phyloP scores from a whole-genome alignment of 352 stramenopile genomes.

The Phytophthora idaei region DNA sequence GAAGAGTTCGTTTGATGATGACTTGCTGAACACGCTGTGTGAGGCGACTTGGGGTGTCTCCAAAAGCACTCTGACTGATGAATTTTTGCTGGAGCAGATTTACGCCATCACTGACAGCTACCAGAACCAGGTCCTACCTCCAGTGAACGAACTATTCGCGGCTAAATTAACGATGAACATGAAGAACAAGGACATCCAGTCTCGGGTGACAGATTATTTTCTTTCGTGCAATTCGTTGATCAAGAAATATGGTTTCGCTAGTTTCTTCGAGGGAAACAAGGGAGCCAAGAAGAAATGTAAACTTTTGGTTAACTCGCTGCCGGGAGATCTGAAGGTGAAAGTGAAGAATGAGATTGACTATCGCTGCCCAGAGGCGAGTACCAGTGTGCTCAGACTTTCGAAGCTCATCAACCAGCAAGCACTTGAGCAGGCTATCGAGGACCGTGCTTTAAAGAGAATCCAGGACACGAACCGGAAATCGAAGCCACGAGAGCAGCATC shows the following conservation, averaged over 20 bases:
- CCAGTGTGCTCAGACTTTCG: neutral
- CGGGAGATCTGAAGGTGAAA: neutral
- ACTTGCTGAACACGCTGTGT: neutral
- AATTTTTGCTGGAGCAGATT: constrained; percentile 15
- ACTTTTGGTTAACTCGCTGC: constrained; percentile 3
- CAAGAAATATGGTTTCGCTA: too few relatives aligned
- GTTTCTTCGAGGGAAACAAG: neutral
- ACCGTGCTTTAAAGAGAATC: neutral
- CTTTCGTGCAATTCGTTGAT: too few relatives aligned
- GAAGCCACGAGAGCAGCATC: too few relatives aligned
- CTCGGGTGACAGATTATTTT: neutral
- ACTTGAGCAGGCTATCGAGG: neutral
- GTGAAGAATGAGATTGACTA: constrained; percentile 15
- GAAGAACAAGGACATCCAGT: neutral
- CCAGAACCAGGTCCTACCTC: constrained; percentile 7
- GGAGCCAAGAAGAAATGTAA: constrained; percentile 16
- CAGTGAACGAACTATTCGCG: neutral
- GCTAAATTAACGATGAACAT: neutral
- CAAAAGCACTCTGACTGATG: neutral
- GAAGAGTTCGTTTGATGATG: neutral
- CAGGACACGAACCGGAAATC: neutral
- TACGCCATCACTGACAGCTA: constrained; percentile 13
- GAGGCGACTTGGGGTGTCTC: neutral
- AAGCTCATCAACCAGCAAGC: neutral
- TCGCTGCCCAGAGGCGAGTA: neutral